Evolutionary conservation across 2,329 filamentous ascomycete species (phyloP).

Genomic region (Zymoseptoria brevis): DNA sequence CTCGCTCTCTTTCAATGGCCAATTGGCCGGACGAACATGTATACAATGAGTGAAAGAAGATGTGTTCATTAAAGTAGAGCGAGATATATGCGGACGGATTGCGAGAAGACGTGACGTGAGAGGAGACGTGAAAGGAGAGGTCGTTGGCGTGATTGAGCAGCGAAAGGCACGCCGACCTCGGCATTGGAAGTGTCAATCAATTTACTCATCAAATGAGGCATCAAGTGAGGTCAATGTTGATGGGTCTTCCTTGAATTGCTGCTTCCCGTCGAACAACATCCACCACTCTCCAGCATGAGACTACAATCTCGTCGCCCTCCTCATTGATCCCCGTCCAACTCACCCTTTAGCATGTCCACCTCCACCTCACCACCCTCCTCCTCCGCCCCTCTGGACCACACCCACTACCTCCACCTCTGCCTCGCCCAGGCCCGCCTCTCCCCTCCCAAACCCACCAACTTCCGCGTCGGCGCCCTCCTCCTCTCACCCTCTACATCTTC

Average conservation of each 20-base stretch:
- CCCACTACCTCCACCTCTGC: conserved; percentile 58
- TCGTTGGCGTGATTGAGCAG: neutral
- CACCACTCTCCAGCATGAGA: no score
- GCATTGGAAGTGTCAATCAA: neutral
- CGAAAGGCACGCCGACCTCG: neutral
- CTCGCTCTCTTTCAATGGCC: neutral
- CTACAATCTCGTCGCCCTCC: neutral
- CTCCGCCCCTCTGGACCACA: conserved; percentile 6
- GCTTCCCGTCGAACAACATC: no score
- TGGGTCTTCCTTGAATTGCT: no score
- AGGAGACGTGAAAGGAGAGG: neutral
- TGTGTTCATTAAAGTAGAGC: no score
- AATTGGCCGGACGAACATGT: neutral
- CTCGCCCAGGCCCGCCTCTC: conserved; percentile 70
- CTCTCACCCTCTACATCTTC: conserved; percentile 41
- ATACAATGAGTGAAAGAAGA: neutral
- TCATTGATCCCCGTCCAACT: neutral
- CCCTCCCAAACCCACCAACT: conserved; percentile 82
- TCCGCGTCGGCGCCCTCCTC: conserved; percentile 87
- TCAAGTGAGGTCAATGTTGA: no score
- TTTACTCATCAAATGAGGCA: neutral
- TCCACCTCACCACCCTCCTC: neutral
- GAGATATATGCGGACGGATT: neutral
- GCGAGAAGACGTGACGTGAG: neutral
- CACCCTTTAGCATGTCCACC: conserved; percentile 2